Base-by-base conservation (phyloP, 169 alveolate species). In the Eimeria praecox region DNA sequence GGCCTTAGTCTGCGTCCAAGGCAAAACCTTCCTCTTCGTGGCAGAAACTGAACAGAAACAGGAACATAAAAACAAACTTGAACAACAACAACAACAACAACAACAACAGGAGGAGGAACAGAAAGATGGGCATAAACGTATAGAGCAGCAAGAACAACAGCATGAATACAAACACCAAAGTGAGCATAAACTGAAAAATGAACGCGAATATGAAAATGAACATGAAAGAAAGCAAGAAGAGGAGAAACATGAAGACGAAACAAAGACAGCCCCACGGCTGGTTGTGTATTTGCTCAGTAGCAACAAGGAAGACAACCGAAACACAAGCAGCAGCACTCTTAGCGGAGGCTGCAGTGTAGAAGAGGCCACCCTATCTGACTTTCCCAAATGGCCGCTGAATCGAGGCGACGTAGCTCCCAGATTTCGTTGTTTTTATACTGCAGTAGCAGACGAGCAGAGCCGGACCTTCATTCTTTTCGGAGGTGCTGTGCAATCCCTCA, bases 211-310 rank as follows among this genome's bases (percentile, higher is more conserved):
- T 0, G n/a, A 12, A 20, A 9, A 59, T 0, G 6, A 59, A 59
- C 27, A 59, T 59, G n/a, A 59, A 5, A 22, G 22, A n/a, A 22
- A 59, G 30, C 69, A 59, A 12, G n/a, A 12, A 78, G 40, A 83
- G 2, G n/a, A 59, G n/a, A 30, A 33, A 49, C 52, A 62, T 49
- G 54, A 40, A n/a, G 3, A 20, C 75, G 33, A 46, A 27, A 44
- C 91, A 83, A 18, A 52, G 38, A 78, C 9, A 12, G 66, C 91
- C 59, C 33, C 66, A 24, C 73, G 91, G 44, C 71, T 83, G 69
- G 73, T 49, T n/a, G 91, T 27, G 52, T 40, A n/a, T 30, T 54
- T 27, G 42, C 52, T 83, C 71, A 38, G 75, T 49, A 27, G 44
- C 73, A 33, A 18, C 73, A 49, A 59, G 69, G 69, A 83, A 27